phyloP scores from a whole-genome alignment of 306 rosid species.

The Medicago lupulina region DNA sequence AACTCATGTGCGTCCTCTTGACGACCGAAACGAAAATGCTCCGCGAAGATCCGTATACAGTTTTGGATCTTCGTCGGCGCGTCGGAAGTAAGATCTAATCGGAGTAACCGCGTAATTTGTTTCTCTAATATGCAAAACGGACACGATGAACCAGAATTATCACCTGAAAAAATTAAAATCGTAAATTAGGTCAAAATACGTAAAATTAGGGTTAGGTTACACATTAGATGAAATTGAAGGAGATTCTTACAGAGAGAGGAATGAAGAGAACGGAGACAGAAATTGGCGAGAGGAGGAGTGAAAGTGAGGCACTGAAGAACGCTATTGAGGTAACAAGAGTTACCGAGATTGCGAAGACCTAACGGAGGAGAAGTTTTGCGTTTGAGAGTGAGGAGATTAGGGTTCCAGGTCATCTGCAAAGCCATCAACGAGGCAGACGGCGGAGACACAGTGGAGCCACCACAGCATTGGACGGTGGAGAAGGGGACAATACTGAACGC shows the following conservation, averaged over 20 bases:
- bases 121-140: slow-evolving; percentile 91
- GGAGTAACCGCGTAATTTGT: slow-evolving; percentile 77
- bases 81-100: slow-evolving; percentile 70
- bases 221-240: background rate
- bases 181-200: background rate
- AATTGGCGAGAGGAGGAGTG: slow-evolving; percentile 99
- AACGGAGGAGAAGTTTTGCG: slow-evolving; percentile 81
- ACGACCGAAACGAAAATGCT: slow-evolving; percentile 79
- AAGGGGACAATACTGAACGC: slow-evolving; percentile 36
- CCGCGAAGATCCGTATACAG: slow-evolving; percentile 77
- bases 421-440: slow-evolving; percentile 90
- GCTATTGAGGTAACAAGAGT: slow-evolving; percentile 98
- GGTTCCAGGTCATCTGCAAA: slow-evolving; percentile 97
- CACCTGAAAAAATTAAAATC: slow-evolving; percentile 55
- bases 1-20: slow-evolving; percentile 99
- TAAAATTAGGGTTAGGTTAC: too few relatives aligned
- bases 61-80: slow-evolving; percentile 77
- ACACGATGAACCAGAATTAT: slow-evolving; percentile 64
- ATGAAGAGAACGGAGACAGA: slow-evolving; percentile 87
- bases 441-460: slow-evolving; percentile 37
- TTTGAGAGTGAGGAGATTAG: slow-evolving; percentile 85
- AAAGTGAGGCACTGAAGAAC: slow-evolving; percentile 99
- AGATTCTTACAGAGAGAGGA: slow-evolving; percentile 63
- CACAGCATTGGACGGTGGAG: slow-evolving; percentile 71
- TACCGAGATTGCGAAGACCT: slow-evolving; percentile 95